Evolutionary conservation across 805 yeast species (phyloP), one percentile per base, ranked within the genome.

Genomic region (Maudiozyma saulgeensis): DNA sequence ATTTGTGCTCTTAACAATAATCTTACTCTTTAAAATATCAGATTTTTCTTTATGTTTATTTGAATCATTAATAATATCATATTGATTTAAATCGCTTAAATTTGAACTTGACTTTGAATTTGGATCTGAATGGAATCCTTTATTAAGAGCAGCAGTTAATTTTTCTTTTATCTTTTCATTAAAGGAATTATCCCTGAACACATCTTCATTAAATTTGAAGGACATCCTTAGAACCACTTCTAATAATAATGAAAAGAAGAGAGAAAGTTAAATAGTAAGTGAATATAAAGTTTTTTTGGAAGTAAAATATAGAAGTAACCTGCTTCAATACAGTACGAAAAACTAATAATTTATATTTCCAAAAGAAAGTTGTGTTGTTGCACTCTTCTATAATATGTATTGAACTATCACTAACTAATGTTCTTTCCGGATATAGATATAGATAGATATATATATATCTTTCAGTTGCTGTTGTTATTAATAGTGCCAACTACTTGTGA

Each of bases 141-240:
- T 56, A 45, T 57, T 60, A 46, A 65, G 48, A 6, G 64, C 59
- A 35, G 51, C 45, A 3, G 63, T 59, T 38, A 65, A 47, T 48
- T 62, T 62, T 21, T 56, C 59, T 37, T 57, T 57, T 15, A 65
- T 56, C 41, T 57, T 57, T 28, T 58, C 60, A 45, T 65, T 64
- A 40, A 65, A 62, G 19, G 65, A 55, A 45, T 62, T 62, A 49
- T 63, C 66, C 26, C 53, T 55, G 39, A 65, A 65, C 26, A 59
- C 56, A 19, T 46, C 53, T 13, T 57, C 56, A 47, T 64, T 62
- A 50, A 65, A 65, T 25, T 54, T 53, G 38, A 65, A 65, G 12
- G 69, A 65, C 69, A 65, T 64, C 6, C 15, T 40, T 39, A 4
- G 23, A 21, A 21, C 4, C 3, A 21, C 23, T 21, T 21, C 23